phyloP scores from a whole-genome alignment of 1,139 yeast species.

The Lodderomyces theae region DNA sequence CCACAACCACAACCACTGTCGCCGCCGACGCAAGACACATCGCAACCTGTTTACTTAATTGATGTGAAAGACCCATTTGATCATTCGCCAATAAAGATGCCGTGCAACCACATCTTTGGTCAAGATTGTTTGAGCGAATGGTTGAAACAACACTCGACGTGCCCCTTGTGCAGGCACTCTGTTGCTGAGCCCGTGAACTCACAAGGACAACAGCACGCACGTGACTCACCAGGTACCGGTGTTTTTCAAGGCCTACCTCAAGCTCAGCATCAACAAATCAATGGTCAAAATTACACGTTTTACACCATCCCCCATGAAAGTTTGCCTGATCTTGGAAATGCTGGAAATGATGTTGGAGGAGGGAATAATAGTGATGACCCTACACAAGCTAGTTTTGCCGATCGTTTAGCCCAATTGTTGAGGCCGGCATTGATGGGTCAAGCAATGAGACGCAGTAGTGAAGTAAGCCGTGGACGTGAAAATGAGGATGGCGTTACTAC shows the following conservation, averaged over 20 bases:
- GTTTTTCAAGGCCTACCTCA: conserved; percentile 2
- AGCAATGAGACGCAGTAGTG: background rate
- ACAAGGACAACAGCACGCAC: conserved; percentile 7
- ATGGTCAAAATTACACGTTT: conserved; percentile 3
- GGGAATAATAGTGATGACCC: background rate
- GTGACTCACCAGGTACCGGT: conserved; percentile 6
- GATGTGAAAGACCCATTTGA: conserved; percentile 34
- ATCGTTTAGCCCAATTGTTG: conserved; percentile 1
- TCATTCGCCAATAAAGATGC: conserved; percentile 69
- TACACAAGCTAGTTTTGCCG: conserved; percentile 1
- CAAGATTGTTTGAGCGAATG: conserved; percentile 71
- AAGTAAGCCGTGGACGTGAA: background rate
- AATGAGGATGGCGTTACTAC: background rate
- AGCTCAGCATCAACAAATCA: background rate
- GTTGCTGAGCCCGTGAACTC: conserved; percentile 31
- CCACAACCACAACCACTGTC: conserved; percentile 5
- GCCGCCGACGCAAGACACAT: background rate
- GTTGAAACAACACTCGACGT: conserved; percentile 65
- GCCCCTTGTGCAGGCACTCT: conserved; percentile 75
- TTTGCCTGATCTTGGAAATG: background rate
- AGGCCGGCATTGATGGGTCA: conserved; percentile 3
- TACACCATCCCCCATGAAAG: conserved; percentile 1
- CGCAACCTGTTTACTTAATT: conserved; percentile 18
- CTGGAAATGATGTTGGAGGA: background rate
- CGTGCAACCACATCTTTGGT: conserved; percentile 82